These are phyloP conservation scores for Aspergillus thermomutatus DNA, from an alignment of 2,329 filamentous ascomycete species.

Conservation along the genomic window DNA sequence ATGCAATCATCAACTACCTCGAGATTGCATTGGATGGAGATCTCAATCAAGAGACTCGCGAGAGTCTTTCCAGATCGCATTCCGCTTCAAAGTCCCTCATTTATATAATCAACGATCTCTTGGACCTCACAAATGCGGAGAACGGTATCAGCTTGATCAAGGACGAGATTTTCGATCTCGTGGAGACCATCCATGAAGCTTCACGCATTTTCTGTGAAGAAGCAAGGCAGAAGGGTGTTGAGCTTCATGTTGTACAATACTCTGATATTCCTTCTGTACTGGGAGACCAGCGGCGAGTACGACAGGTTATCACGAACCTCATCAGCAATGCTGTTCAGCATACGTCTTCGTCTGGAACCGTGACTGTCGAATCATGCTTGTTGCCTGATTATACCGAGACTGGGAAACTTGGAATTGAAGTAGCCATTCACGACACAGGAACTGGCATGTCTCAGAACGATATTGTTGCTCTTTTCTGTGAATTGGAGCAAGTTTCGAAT, in stretches of 20 bases:
- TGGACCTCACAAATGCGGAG: conserved; percentile 85
- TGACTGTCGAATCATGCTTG: conserved; percentile 69
- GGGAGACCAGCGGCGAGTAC: conserved; percentile 75
- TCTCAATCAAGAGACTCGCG: conserved; percentile 76
- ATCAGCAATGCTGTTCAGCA: conserved; percentile 82
- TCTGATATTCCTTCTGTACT: conserved; percentile 69
- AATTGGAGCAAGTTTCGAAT: conserved; percentile 63
- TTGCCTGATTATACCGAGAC: conserved; percentile 43
- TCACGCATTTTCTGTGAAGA: conserved; percentile 71
- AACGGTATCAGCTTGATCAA: conserved; percentile 76
- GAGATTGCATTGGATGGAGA: conserved; percentile 83
- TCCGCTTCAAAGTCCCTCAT: conserved; percentile 90
- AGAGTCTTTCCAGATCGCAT: conserved; percentile 79
- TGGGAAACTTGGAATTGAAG: conserved; percentile 64
- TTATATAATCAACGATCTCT: conserved; percentile 88
- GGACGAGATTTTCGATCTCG: conserved; percentile 74
- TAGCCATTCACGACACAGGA: conserved; percentile 74
- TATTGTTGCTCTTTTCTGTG: conserved; percentile 59
- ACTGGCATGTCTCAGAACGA: conserved; percentile 58
- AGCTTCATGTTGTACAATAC: conserved; percentile 65
- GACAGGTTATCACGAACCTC: conserved; percentile 78
- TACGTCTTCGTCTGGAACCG: conserved; percentile 59
- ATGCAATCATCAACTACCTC: conserved; percentile 91
- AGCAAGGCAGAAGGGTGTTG: conserved; percentile 70
- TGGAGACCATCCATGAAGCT: conserved; percentile 69